Evolutionary conservation across 2,329 filamentous ascomycete genomes (phyloP).

Genomic region (Chrysoporthe puriensis): DNA sequence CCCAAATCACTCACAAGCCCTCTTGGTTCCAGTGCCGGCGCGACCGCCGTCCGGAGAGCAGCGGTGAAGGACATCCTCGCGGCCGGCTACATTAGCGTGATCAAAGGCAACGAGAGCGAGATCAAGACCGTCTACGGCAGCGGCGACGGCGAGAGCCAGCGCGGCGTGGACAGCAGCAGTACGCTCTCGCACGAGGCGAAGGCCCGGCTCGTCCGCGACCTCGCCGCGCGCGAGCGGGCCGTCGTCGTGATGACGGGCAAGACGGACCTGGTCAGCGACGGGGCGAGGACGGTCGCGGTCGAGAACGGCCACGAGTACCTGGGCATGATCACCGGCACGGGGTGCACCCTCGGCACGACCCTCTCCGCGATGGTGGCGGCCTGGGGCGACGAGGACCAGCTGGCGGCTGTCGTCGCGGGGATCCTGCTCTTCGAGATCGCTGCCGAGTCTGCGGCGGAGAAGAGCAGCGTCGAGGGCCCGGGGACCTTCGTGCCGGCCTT

Average conservation of each 20-base stretch:
- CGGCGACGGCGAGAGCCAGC: conserved; percentile 61
- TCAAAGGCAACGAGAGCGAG: conserved; percentile 94
- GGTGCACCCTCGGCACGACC: conserved; percentile 83
- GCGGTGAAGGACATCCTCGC: conserved; percentile 74
- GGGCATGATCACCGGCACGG: conserved; percentile 75
- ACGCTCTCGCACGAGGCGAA: conserved; percentile 52
- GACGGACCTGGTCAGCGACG: conserved; percentile 79
- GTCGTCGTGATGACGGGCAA: conserved; percentile 83
- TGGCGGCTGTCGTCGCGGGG: conserved; percentile 74
- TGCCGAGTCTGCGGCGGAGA: conserved; percentile 70
- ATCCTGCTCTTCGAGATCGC: conserved; percentile 77
- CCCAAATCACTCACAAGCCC: conserved; percentile 10
- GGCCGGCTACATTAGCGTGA: conserved; percentile 78
- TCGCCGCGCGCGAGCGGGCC: conserved; percentile 71
- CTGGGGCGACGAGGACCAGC: conserved; percentile 57
- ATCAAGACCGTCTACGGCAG: conserved; percentile 73
- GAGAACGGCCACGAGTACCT: conserved; percentile 77
- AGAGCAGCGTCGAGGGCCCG: conserved; percentile 71
- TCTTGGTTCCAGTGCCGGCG: conserved; percentile 64
- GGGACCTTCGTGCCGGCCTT: conserved; percentile 87
- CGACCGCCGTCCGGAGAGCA: conserved; percentile 72
- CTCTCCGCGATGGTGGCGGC: conserved; percentile 76
- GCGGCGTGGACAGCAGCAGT: conserved; percentile 81
- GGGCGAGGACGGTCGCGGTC: conserved; percentile 66
- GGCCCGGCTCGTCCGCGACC: conserved; percentile 62